These are phyloP conservation scores for Gastroboletus turbinatus DNA, from an alignment of 1,284 basidiomycete species.

Conservation along the genomic window DNA sequence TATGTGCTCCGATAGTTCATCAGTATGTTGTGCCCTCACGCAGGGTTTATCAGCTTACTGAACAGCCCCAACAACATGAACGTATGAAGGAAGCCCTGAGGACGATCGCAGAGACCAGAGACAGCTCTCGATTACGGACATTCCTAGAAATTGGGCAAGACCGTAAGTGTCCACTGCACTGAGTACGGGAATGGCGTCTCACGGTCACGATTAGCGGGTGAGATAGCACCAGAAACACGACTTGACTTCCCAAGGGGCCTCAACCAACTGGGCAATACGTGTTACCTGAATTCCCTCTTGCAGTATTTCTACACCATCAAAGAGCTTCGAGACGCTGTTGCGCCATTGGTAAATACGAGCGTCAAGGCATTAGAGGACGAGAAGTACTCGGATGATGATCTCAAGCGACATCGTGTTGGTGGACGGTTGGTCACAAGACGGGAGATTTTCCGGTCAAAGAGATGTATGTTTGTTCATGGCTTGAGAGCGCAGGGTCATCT, in stretches of 20 bases:
- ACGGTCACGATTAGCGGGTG: conserved; percentile 54
- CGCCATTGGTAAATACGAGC: conserved; percentile 57
- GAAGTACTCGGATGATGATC: conserved; percentile 73
- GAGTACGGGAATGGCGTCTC: neutral
- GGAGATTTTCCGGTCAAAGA: conserved; percentile 81
- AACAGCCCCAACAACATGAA: conserved; percentile 60
- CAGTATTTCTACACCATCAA: conserved; percentile 96
- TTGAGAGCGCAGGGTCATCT: conserved; percentile 1
- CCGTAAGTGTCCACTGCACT: conserved; percentile 50
- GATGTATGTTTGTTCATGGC: conserved; percentile 54
- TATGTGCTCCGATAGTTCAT: conserved; percentile 38
- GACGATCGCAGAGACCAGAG: conserved; percentile 69
- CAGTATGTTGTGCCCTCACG: conserved; percentile 6
- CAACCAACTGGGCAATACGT: conserved; percentile 92
- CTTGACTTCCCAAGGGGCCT: conserved; percentile 80
- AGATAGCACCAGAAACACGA: conserved; percentile 48
- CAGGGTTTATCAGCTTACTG: conserved; percentile 54
- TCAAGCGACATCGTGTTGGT: conserved; percentile 82
- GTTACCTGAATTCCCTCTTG: conserved; percentile 78
- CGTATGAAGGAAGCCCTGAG: conserved; percentile 66
- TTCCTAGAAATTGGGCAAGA: conserved; percentile 68
- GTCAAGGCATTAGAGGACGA: conserved; percentile 61
- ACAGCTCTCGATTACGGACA: conserved; percentile 69
- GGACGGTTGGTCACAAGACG: conserved; percentile 78
- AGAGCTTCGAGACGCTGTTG: conserved; percentile 77